These are phyloP conservation scores for Candida pseudofarinosa DNA, from an alignment of 805 yeast species.

Conservation along the genomic window DNA sequence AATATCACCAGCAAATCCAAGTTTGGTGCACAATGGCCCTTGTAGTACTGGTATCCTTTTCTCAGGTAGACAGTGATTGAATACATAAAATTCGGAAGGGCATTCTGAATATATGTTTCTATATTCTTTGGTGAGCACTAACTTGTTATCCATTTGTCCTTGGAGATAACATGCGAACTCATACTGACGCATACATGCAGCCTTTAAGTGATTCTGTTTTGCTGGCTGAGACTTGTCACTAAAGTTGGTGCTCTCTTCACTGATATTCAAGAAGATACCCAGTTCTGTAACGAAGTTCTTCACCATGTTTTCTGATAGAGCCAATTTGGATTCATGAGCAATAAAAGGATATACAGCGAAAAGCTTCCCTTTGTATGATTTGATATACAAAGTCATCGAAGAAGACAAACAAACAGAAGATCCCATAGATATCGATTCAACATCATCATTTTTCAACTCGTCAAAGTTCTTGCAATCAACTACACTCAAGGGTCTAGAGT, in stretches of 20 bases:
- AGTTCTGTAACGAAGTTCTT: slow-evolving; percentile 12
- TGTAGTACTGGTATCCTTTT: slow-evolving; percentile 14
- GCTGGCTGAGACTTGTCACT: slow-evolving; percentile 6
- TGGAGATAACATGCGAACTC: slow-evolving; percentile 11
- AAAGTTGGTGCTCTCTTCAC: slow-evolving; percentile 12
- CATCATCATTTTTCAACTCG: slow-evolving; percentile 10
- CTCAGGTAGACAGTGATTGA: slow-evolving; percentile 11
- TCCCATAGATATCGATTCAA: slow-evolving; percentile 28
- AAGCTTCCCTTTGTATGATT: slow-evolving; percentile 16
- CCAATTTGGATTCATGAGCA: slow-evolving; percentile 11
- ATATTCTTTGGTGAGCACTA: slow-evolving; percentile 11
- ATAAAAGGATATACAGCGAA: slow-evolving; percentile 29
- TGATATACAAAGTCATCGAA: slow-evolving; percentile 25
- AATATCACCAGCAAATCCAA: slow-evolving; percentile 11
- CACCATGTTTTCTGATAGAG: slow-evolving; percentile 13
- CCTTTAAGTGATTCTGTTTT: slow-evolving; percentile 11
- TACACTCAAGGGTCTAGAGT: slow-evolving; percentile 11
- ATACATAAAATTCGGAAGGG: slow-evolving; percentile 8
- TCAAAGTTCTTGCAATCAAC: slow-evolving; percentile 12
- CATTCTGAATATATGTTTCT: slow-evolving; percentile 7
- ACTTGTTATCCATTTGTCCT: slow-evolving; percentile 8
- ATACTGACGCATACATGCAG: slow-evolving; percentile 14
- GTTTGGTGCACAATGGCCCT: slow-evolving; percentile 19
- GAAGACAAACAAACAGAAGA: slow-evolving; percentile 20
- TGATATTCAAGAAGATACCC: slow-evolving; percentile 5